Evolutionary conservation across 768 basidiomycete species (phyloP).

Genomic region (Suillus sp.): DNA sequence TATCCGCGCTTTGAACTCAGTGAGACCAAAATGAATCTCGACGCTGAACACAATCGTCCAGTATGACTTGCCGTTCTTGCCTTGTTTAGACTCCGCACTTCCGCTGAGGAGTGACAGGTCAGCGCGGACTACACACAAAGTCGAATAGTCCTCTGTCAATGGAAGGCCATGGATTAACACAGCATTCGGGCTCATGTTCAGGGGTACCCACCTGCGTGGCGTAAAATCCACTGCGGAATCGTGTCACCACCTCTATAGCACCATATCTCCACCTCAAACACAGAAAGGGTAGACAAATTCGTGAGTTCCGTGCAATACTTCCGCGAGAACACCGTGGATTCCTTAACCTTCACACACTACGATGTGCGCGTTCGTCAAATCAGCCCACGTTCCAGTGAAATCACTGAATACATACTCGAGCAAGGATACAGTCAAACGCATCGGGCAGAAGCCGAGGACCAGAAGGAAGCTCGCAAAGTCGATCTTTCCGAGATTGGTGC

Average conservation of each 20-base stretch:
- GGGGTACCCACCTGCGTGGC: conserved; percentile 42
- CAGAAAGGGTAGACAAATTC: conserved; percentile 69
- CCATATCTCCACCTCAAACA: conserved; percentile 86
- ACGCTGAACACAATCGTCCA: conserved; percentile 87
- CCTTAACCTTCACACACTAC: conserved; percentile 74
- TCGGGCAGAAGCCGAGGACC: conserved; percentile 79
- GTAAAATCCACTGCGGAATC: conserved; percentile 74
- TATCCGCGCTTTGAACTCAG: conserved; percentile 80
- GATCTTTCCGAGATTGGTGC: conserved; percentile 61
- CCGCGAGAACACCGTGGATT: conserved; percentile 77
- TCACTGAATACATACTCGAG: conserved; percentile 48
- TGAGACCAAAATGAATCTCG: conserved; percentile 81
- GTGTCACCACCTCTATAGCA: conserved; percentile 76
- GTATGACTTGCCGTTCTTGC: conserved; percentile 67
- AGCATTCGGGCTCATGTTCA: conserved; percentile 2
- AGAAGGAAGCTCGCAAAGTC: conserved; percentile 74
- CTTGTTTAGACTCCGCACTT: conserved; percentile 68
- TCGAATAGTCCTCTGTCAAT: conserved; percentile 64
- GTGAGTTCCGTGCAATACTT: conserved; percentile 86
- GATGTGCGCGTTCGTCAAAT: conserved; percentile 11
- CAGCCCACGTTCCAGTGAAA: conserved; percentile 12
- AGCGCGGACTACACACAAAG: conserved; percentile 75
- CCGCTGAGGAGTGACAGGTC: conserved; percentile 72
- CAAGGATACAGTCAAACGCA: conserved; percentile 80
- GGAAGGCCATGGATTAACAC: conserved; percentile 10